Conservation (phyloP, 345 rosid species). For the Heritiera fomes region DNA sequence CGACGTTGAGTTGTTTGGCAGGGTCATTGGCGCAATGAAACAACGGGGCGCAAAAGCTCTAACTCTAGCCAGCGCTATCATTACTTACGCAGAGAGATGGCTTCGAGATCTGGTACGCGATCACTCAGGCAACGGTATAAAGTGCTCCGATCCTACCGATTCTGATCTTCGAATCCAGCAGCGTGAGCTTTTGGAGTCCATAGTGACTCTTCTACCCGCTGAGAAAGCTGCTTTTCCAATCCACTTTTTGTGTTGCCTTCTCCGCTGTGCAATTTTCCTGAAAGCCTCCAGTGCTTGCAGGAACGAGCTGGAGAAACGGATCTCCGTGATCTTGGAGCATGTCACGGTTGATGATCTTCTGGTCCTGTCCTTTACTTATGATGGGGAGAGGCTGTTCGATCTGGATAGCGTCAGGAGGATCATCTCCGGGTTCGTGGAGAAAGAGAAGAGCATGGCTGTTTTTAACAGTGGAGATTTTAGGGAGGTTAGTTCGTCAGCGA, state of each 20-base stretch:
- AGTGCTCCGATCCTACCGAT: slow-evolving; percentile 34
- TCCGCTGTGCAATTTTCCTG: slow-evolving; percentile 77
- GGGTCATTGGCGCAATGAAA: slow-evolving; percentile 59
- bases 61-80: slow-evolving; percentile 59
- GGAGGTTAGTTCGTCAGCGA: slow-evolving; percentile 48
- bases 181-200: slow-evolving; percentile 62
- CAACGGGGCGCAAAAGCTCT: slow-evolving; percentile 67
- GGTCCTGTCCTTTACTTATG: slow-evolving; percentile 75
- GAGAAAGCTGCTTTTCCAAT: slow-evolving; percentile 74
- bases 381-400: slow-evolving; percentile 77
- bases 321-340: slow-evolving; percentile 73
- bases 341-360: slow-evolving; percentile 77
- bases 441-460: slow-evolving; percentile 76
- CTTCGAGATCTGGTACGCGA: slow-evolving; percentile 85
- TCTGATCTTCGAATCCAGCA: slow-evolving; percentile 47
- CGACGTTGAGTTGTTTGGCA: slow-evolving; percentile 51
- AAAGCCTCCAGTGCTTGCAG: slow-evolving; percentile 54
- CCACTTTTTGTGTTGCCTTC: slow-evolving; percentile 86
- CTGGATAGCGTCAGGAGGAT: slow-evolving; percentile 83
- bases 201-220: slow-evolving; percentile 65
- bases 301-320: slow-evolving; percentile 79
- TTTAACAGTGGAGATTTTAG: slow-evolving; percentile 68
- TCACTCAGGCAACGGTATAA: slow-evolving; percentile 61
- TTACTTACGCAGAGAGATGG: slow-evolving; percentile 75
- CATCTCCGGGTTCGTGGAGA: slow-evolving; percentile 68